Percentiles rank a stretch among this genome's conserved stretches.
Conservation (phyloP, 495 filamentous ascomycete genomes). For the Lichenothelia convexa region DNA sequence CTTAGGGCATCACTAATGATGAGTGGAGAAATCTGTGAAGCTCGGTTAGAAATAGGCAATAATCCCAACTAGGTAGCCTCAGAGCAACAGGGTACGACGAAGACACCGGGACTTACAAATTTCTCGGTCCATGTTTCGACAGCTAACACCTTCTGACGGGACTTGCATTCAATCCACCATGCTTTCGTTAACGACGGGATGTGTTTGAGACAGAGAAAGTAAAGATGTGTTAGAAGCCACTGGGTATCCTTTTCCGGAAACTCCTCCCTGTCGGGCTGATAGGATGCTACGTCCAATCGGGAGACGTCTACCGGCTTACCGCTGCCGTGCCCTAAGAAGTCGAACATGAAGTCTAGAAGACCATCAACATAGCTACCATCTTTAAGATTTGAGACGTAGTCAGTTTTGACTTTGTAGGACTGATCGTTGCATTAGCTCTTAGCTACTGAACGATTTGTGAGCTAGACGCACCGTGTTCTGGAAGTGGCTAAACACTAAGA, state of each 20-base stretch:
- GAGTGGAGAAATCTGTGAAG: slow-evolving; percentile 72
- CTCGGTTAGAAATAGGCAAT: too few relatives aligned
- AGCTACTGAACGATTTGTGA: not conserved
- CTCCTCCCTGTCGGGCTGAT: slow-evolving; percentile 40
- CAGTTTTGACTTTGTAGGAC: slow-evolving; percentile 59
- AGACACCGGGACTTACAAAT: too few relatives aligned
- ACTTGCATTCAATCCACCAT: slow-evolving; percentile 69
- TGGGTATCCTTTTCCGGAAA: slow-evolving; percentile 48
- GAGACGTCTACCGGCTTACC: slow-evolving; percentile 51
- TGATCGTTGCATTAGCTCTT: too few relatives aligned
- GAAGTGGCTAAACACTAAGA: slow-evolving; percentile 78
- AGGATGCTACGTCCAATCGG: slow-evolving; percentile 47
- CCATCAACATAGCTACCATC: slow-evolving; percentile 48
- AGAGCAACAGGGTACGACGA: too few relatives aligned
- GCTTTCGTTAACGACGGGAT: slow-evolving; percentile 57
- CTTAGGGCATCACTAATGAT: slow-evolving; percentile 54
- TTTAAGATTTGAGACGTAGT: slow-evolving; percentile 62
- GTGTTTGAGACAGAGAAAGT: slow-evolving; percentile 60
- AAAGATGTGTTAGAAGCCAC: slow-evolving; percentile 72
- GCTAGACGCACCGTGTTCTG: too few relatives aligned
- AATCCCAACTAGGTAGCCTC: too few relatives aligned
- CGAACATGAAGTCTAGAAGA: slow-evolving; percentile 60
- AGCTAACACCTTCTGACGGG: slow-evolving; percentile 54
- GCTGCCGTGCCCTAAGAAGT: slow-evolving; percentile 56
- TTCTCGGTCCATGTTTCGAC: slow-evolving; percentile 69